Conservation (phyloP, 75 land plant species). For the Pinus albicaulis region DNA sequence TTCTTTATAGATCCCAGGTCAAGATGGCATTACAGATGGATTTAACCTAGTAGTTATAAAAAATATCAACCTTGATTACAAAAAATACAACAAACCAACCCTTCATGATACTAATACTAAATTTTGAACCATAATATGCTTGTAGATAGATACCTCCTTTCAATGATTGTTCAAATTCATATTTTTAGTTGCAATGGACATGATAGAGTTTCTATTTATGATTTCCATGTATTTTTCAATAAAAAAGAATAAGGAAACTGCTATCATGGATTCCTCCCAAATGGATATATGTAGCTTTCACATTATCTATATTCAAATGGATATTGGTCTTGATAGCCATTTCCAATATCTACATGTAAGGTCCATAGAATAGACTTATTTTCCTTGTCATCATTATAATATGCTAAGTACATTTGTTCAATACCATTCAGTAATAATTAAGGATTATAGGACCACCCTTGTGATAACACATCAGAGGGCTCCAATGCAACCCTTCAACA, state of each 20-base stretch:
- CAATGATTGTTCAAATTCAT: too few species aligned
- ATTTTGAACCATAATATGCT: too few species aligned
- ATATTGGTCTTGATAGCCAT: slow-evolving; percentile 29
- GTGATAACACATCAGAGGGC: too few species aligned
- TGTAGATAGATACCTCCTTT: too few species aligned
- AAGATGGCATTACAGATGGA: too few species aligned
- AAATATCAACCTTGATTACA: too few species aligned
- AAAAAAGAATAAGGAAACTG: slow-evolving; percentile 10
- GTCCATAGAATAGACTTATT: slow-evolving; percentile 20
- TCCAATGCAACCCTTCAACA: too few species aligned
- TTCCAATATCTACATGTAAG: slow-evolving; percentile 29
- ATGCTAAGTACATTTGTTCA: slow-evolving; percentile 14
- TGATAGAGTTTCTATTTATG: slow-evolving; percentile 27
- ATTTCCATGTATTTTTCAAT: slow-evolving; percentile 33
- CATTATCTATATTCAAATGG: slow-evolving; percentile 26
- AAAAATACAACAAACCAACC: too few species aligned
- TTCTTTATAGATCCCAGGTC: too few species aligned
- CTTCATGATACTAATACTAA: too few species aligned
- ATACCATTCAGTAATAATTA: neutral
- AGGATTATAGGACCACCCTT: too few species aligned
- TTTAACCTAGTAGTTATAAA: too few species aligned
- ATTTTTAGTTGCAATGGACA: neutral
- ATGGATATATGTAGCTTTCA: slow-evolving; percentile 16
- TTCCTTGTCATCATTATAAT: neutral
- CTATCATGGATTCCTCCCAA: slow-evolving; percentile 23